A percentile compares a stretch with the other conserved stretches of the same genome.
Conservation (phyloP, 2,329 filamentous ascomycete genomes). For the Trichophyton schoenleinii region DNA sequence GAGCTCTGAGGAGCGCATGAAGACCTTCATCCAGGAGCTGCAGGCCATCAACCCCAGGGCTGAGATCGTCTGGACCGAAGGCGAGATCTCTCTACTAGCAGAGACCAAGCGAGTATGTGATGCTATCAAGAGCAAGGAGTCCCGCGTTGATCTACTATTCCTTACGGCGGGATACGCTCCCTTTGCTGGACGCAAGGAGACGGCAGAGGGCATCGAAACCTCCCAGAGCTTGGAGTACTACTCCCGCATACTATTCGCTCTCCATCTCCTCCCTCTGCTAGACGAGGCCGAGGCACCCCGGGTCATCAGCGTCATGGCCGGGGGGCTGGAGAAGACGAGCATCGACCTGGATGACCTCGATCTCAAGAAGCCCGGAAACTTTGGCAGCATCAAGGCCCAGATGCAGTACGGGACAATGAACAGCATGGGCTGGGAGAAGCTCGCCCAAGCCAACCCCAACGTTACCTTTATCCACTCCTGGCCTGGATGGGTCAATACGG, state of each 20-base stretch:
- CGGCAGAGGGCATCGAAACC: conserved; percentile 34
- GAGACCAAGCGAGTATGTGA: conserved; percentile 22
- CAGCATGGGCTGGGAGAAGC: conserved; percentile 22
- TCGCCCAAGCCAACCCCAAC: conserved; percentile 22
- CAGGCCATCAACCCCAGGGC: conserved; percentile 28
- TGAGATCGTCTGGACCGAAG: conserved; percentile 33
- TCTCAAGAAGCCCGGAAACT: conserved; percentile 20
- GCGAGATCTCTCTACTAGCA: conserved; percentile 35
- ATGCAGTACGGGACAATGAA: conserved; percentile 22
- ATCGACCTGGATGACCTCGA: conserved; percentile 26
- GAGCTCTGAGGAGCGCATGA: conserved; percentile 19
- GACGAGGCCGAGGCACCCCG: conserved; percentile 17
- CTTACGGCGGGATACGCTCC: conserved; percentile 35
- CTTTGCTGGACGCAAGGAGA: conserved; percentile 28
- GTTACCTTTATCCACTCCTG: conserved; percentile 28
- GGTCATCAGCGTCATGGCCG: conserved; percentile 26
- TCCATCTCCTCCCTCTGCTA: conserved; percentile 33
- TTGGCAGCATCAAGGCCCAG: conserved; percentile 21
- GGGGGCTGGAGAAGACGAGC: conserved; percentile 21
- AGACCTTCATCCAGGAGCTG: conserved; percentile 28
- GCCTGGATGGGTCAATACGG: conserved; percentile 28
- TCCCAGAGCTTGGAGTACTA: conserved; percentile 33
- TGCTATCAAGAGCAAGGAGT: conserved; percentile 20
- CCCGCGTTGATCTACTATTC: conserved; percentile 34
- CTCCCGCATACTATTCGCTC: conserved; percentile 32